A percentile compares a stretch with the other conserved stretches of the same genome.
These are phyloP conservation scores for Panicum hallii DNA, from an alignment of 202 grass and related monocot genomes.

Conservation along the genomic window DNA sequence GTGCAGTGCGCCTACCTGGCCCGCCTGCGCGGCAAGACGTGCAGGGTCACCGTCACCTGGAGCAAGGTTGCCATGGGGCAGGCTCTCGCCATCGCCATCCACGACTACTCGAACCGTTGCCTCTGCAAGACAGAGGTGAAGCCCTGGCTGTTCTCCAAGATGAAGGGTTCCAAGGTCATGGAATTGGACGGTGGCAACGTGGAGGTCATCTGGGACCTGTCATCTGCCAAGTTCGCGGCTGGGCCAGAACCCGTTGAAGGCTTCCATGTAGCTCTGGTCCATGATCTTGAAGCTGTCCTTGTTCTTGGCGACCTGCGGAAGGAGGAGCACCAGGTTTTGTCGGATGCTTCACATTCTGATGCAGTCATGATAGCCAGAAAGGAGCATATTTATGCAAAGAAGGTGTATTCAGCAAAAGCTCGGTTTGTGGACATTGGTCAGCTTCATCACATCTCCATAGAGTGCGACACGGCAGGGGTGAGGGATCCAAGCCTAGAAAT, in stretches of 20 bases:
- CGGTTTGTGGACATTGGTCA: conserved; percentile 52
- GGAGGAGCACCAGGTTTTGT: neutral
- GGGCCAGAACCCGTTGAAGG: conserved; percentile 57
- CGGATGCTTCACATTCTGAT: conserved; percentile 28
- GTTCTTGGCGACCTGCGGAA: conserved; percentile 48
- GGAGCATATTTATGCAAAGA: conserved; percentile 65
- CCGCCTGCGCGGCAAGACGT: conserved; percentile 44
- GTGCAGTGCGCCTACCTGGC: conserved; percentile 61
- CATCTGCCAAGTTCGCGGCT: conserved; percentile 42
- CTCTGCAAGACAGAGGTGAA: conserved; percentile 66
- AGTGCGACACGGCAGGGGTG: conserved; percentile 45
- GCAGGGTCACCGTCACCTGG: conserved; percentile 61
- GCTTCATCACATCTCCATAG: conserved; percentile 54
- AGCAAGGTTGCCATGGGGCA: conserved; percentile 57
- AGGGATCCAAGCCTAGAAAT: conserved; percentile 66
- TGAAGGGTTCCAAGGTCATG: conserved; percentile 55
- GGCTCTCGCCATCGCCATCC: conserved; percentile 45
- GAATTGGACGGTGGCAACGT: conserved; percentile 41
- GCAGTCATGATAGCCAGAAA: conserved; percentile 55
- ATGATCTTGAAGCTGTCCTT: conserved; percentile 53
- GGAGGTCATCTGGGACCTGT: conserved; percentile 66
- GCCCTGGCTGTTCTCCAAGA: conserved; percentile 65
- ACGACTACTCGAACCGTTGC: conserved; percentile 47
- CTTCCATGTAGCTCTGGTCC: conserved; percentile 52
- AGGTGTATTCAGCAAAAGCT: conserved; percentile 52